Evolutionary conservation across 768 basidiomycete species (phyloP).

Genomic region (Mycena haematopus): DNA sequence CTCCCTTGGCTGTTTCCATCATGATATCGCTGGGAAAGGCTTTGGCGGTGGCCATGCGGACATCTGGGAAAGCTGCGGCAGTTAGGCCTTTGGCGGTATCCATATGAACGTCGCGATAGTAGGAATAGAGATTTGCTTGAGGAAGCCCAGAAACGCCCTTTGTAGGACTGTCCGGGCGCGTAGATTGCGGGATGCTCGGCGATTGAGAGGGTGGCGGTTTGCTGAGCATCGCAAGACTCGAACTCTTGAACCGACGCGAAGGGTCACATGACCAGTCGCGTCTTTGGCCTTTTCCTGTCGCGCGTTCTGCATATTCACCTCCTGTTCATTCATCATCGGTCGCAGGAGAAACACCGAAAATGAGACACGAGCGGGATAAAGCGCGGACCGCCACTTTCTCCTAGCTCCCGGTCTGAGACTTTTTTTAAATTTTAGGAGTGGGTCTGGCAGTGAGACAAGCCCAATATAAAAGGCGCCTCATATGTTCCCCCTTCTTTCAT

Average conservation of each 20-base stretch:
- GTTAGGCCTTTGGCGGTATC: conserved; percentile 65
- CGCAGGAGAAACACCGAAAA: too few species aligned
- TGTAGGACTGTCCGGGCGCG: conserved; percentile 20
- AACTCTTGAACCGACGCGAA: neutral
- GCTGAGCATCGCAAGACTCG: conserved; percentile 9
- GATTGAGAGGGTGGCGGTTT: conserved; percentile 25
- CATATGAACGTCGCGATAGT: conserved; percentile 71
- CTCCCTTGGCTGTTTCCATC: conserved; percentile 71
- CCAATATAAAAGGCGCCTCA: neutral
- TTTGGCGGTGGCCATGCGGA: conserved; percentile 59
- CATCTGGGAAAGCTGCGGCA: conserved; percentile 60
- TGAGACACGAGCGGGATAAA: too few species aligned
- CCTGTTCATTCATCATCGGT: too few species aligned
- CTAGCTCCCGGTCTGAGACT: too few species aligned
- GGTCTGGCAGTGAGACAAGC: neutral
- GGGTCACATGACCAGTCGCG: neutral
- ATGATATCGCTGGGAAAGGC: conserved; percentile 61
- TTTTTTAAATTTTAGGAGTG: neutral
- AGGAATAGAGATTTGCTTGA: conserved; percentile 32
- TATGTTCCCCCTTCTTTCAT: neutral
- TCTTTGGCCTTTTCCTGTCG: neutral
- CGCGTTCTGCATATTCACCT: neutral
- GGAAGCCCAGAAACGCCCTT: conserved; percentile 40
- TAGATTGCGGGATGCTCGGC: conserved; percentile 24
- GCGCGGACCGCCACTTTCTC: too few species aligned